Evolutionary conservation across 2,329 filamentous ascomycete genomes (phyloP).

Genomic region (Aureobasidium sp.): DNA sequence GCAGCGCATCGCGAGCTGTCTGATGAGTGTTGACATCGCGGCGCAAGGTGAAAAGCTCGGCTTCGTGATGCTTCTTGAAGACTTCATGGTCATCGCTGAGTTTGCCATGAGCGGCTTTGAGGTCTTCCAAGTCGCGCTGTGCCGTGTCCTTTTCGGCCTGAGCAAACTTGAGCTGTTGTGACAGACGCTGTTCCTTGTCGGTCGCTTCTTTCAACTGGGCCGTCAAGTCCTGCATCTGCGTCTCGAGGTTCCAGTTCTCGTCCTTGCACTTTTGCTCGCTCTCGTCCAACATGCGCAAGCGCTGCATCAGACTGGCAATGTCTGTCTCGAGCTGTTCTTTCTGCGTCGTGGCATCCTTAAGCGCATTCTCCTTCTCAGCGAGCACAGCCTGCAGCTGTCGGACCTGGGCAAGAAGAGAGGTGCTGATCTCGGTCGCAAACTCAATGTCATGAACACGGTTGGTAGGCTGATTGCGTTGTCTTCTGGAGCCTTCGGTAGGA

Average conservation of each 20-base stretch:
- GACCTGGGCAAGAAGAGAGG: slow-evolving; percentile 87
- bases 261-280: slow-evolving; percentile 96
- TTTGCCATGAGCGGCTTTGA: slow-evolving; percentile 72
- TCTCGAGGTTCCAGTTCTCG: slow-evolving; percentile 97
- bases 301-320: slow-evolving; percentile 68
- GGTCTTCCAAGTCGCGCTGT: slow-evolving; percentile 85
- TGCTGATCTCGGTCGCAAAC: slow-evolving; percentile 97
- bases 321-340: slow-evolving; percentile 77
- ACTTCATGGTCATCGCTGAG: slow-evolving; percentile 73
- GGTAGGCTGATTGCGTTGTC: slow-evolving; percentile 81
- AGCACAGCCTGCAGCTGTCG: slow-evolving; percentile 81
- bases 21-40: slow-evolving; percentile 73
- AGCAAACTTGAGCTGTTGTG: slow-evolving; percentile 61
- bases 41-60: slow-evolving; percentile 77
- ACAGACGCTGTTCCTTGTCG: slow-evolving; percentile 77
- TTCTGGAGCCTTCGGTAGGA: slow-evolving; percentile 68
- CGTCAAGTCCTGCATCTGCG: slow-evolving; percentile 77
- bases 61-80: slow-evolving; percentile 75
- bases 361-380: slow-evolving; percentile 77
- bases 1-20: slow-evolving; percentile 67
- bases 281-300: slow-evolving; percentile 77
- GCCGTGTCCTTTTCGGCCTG: slow-evolving; percentile 68
- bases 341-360: slow-evolving; percentile 68
- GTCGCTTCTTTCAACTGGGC: slow-evolving; percentile 66
- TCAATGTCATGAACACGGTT: slow-evolving; percentile 92